These are phyloP conservation scores for Hypomyces perniciosus DNA, from an alignment of 2,329 filamentous ascomycete genomes.

Conservation along the genomic window DNA sequence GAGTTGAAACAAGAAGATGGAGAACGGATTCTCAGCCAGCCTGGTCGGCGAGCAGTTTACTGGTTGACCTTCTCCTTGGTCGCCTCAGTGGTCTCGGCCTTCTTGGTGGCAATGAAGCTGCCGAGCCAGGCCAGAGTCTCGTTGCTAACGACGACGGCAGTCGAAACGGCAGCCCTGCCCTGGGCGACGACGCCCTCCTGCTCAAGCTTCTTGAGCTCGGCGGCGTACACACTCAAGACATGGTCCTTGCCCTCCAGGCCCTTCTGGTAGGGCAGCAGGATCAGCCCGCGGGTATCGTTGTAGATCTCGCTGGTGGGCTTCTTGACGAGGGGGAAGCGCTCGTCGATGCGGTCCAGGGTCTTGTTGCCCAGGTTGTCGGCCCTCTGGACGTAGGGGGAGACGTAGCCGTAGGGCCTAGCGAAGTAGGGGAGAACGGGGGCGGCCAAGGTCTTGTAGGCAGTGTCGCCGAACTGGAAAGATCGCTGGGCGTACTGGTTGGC, in stretches of 20 bases:
- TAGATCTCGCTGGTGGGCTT: constrained; percentile 68
- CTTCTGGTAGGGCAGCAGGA: constrained; percentile 58
- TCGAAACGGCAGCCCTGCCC: constrained; percentile 64
- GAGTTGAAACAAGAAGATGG: not conserved
- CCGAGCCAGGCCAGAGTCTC: constrained; percentile 59
- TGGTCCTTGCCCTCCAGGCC: constrained; percentile 57
- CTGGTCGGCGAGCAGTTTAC: constrained; percentile 23
- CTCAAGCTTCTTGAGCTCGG: constrained; percentile 57
- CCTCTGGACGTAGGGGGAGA: constrained; percentile 77
- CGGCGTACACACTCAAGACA: constrained; percentile 49
- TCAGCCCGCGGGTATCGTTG: constrained; percentile 54
- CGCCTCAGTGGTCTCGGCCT: constrained; percentile 52
- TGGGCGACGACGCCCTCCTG: constrained; percentile 59
- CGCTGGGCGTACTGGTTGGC: constrained; percentile 76
- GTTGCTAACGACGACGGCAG: constrained; percentile 59
- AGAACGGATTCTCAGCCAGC: not conserved
- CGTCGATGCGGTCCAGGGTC: constrained; percentile 63
- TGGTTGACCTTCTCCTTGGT: constrained; percentile 47
- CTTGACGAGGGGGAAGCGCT: constrained; percentile 66
- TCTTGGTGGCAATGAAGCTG: constrained; percentile 54
- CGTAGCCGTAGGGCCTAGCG: constrained; percentile 65
- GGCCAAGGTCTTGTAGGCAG: constrained; percentile 69
- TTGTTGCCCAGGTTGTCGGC: constrained; percentile 72
- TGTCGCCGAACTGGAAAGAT: constrained; percentile 68
- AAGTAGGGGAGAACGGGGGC: constrained; percentile 68